Evolutionary conservation across 805 yeast species (phyloP).

Genomic region (Starmerella vaccinii): DNA sequence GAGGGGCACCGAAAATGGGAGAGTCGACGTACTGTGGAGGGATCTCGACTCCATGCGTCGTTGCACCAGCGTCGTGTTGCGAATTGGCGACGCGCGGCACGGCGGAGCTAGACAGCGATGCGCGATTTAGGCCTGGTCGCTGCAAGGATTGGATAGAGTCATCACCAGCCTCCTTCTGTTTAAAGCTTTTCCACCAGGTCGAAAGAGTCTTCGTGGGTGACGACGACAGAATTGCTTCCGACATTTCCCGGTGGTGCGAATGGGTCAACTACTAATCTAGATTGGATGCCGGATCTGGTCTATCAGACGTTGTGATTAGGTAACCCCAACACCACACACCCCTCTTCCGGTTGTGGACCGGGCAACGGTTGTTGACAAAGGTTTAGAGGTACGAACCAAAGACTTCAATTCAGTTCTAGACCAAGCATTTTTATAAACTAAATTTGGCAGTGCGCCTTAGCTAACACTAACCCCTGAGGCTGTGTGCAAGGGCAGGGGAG

Average conservation of each 20-base stretch:
- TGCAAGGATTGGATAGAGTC: neutral
- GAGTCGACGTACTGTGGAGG: constrained; percentile 21
- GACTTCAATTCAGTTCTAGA: too few species aligned
- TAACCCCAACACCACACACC: neutral
- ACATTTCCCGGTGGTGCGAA: constrained; percentile 5
- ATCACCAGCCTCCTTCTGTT: constrained; percentile 11
- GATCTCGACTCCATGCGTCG: constrained; percentile 15
- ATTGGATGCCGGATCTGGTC: constrained; percentile 2
- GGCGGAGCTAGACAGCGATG: constrained; percentile 33
- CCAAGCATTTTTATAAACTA: too few species aligned
- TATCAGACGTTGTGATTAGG: neutral
- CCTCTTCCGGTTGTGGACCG: neutral
- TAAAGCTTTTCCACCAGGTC: constrained; percentile 38
- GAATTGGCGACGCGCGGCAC: constrained; percentile 31
- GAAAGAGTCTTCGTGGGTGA: constrained; percentile 28
- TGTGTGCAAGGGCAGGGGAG: neutral
- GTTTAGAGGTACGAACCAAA: too few species aligned
- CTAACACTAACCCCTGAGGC: neutral
- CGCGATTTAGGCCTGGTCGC: constrained; percentile 17
- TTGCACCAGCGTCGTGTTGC: constrained; percentile 12
- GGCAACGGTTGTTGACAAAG: neutral
- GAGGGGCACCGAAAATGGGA: constrained; percentile 69
- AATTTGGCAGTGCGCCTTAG: neutral
- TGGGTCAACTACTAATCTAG: neutral
- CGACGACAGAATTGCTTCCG: constrained; percentile 18